Evolutionary conservation across 2,329 filamentous ascomycete genomes (phyloP), one percentile per base, ranked within the genome.

Genomic region (Alternaria tenuissima): DNA sequence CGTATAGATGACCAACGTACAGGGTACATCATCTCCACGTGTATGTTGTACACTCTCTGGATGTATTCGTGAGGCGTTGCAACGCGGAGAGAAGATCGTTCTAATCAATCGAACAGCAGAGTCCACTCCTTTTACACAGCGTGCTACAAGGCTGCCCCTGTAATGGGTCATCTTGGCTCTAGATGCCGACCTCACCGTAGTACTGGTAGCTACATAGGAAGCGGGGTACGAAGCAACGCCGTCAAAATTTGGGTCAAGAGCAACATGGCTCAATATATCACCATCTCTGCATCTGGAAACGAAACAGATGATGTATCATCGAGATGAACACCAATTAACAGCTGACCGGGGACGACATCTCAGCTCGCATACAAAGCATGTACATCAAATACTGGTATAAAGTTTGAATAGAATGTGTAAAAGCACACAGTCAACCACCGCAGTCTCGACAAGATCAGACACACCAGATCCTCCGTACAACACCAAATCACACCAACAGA

Each of bases 301-400:
- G 24, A 38, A 7, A 32, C 30, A 44, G 30, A 48, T 36, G 28
- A 32, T 24, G 52, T 49, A 54, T 54, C 55, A 47, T 48, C 16
- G 42, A 47, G 26, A 54, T 51, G 38, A 46, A 36, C n/a, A 5
- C 11, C 46, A 59, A 55, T 55, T 22, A 55, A 51, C 9, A 24
- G 18, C 28, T 39, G 12, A 22, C 24, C 24, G 18, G 36, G 22
- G 20, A 22, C 7, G 26, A 34, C 9, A 30, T 28, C 9, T 20
- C 36, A 34, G 20, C 14, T 43, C 9, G 39, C 28, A 7, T 57
- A 22, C 24, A 16, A 52, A 22, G 12, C 18, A 11, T 24, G 24
- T 20, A 11, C 5, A n/a, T 5, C 2, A 20, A 7, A 44, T 6
- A 16, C 22, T 42, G 20, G 14, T 57, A 57, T 57, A 51, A 57